These are phyloP conservation scores for Fusarium heterosporum DNA, from an alignment of 2,329 filamentous ascomycete genomes.

Conservation along the genomic window DNA sequence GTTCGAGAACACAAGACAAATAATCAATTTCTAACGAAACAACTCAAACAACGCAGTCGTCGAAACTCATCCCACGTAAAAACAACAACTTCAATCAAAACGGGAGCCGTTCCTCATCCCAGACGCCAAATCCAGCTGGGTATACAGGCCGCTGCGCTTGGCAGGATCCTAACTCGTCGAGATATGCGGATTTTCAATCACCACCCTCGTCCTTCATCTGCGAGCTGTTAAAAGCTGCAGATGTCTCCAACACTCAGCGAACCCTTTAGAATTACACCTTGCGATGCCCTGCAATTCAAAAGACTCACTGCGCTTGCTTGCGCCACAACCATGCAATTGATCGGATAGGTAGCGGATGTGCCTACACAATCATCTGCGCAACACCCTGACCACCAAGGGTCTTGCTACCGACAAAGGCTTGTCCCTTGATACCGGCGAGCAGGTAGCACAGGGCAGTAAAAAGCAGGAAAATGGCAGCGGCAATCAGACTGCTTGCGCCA, in stretches of 20 bases:
- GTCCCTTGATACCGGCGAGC: conserved; percentile 81
- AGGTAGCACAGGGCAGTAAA: conserved; percentile 84
- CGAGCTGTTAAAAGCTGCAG: conserved; percentile 1
- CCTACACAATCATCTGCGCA: conserved; percentile 96
- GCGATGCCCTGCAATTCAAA: neutral
- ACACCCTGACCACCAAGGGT: conserved; percentile 93
- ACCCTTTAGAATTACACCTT: neutral
- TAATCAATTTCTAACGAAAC: conserved; percentile 29
- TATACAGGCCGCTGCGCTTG: conserved; percentile 46
- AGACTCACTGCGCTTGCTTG: conserved; percentile 5
- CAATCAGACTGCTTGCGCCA: conserved; percentile 79
- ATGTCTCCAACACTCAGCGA: neutral
- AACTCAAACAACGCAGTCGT: conserved; percentile 33
- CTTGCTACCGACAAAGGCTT: conserved; percentile 92
- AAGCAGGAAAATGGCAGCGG: conserved; percentile 83
- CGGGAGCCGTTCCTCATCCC: conserved; percentile 47
- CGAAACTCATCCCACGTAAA: conserved; percentile 29
- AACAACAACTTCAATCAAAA: conserved; percentile 42
- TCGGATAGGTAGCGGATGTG: neutral
- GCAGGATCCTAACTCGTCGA: conserved; percentile 43
- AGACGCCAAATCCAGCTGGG: conserved; percentile 49
- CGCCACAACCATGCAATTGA: conserved; percentile 1
- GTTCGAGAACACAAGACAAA: neutral
- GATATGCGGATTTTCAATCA: conserved; percentile 31
- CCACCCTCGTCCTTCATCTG: conserved; percentile 1